phyloP scores from a whole-genome alignment of 1,284 basidiomycete genomes.

The Erythrobasidium hasegawianum region DNA sequence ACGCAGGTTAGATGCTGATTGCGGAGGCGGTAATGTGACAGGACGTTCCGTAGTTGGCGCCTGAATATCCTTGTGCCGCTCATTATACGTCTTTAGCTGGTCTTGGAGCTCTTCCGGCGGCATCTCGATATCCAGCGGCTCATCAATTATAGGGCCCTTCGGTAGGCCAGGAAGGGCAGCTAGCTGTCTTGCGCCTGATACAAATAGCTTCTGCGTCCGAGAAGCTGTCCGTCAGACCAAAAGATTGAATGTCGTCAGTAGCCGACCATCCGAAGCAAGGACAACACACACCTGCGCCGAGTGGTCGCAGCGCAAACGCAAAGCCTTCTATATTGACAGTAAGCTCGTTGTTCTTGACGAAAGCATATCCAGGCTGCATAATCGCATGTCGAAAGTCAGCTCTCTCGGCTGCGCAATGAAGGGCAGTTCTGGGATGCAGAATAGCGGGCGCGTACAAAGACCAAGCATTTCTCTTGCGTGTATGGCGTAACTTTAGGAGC shows the following conservation, averaged over 20 bases:
- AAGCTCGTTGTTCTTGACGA: constrained; percentile 15
- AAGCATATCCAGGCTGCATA: constrained; percentile 20
- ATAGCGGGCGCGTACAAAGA: constrained; percentile 12
- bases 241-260: too few relatives aligned
- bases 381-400: background rate
- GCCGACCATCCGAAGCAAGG: too few relatives aligned
- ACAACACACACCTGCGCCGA: constrained; percentile 12
- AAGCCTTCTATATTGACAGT: constrained; percentile 28
- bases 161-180: constrained; percentile 41
- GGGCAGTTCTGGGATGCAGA: background rate
- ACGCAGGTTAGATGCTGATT: background rate
- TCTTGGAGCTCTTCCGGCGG: constrained; percentile 20
- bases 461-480: constrained; percentile 27
- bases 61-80: constrained; percentile 16
- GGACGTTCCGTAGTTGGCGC: background rate
- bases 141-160: constrained; percentile 1
- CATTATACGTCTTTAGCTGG: constrained; percentile 11
- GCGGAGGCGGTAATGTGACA: background rate
- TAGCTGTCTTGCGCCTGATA: constrained; percentile 42
- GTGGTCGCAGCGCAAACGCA: constrained; percentile 24
- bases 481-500: constrained; percentile 8
- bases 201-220: constrained; percentile 42
- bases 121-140: constrained; percentile 11
- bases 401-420: background rate
- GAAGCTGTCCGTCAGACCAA: constrained; percentile 4